Evolutionary conservation across 2,329 filamentous ascomycete genomes (phyloP), one percentile per base, ranked within the genome.

Genomic region (Leptographium lundbergii): DNA sequence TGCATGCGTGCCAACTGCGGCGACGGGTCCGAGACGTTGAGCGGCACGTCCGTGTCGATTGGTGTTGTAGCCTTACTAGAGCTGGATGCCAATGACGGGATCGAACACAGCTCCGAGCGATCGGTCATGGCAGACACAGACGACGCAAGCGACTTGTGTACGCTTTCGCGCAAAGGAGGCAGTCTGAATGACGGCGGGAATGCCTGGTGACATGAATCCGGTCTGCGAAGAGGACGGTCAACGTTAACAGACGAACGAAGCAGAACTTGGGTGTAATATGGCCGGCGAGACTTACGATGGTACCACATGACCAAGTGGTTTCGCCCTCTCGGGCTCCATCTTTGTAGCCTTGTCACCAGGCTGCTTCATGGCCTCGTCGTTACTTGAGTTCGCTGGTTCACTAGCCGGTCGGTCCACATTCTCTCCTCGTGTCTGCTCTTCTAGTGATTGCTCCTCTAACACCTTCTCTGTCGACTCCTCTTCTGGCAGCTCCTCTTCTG

Each of bases 41-140:
- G 42, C 53, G 60, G 60, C 34, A 64, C 62, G 52, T 72, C 73
- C 58, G 70, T 64, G 58, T 82, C 80, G 60, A 79, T 70, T 53
- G 81, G 82, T 51, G 82, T 86, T 55, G 82, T 85, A 61, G 81
- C 81, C 70, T 85, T 84, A 70, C 83, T 86, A 63, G 81, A 84
- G 47, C 74, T 67, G 5, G 76, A 77, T 9, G 36, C 54, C 14
- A 56, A 24, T 2, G 79, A 78, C n/a, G 75, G 74, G 22, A 73
- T 70, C 27, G 81, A 83, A 55, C 79, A 79, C 29, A 78, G 68
- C 53, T 83, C 80, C 57, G 81, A 84, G 29, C 75, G 70, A 59
- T 84, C 81, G 61, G 80, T 79, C 36, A 77, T 63, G 60, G 70
- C 72, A 22, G 79, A 79, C 24, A 77, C 71, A n/a, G 80, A 81